Conservation (phyloP, 169 alveolate genomes). For the Eimeria falciformis region DNA sequence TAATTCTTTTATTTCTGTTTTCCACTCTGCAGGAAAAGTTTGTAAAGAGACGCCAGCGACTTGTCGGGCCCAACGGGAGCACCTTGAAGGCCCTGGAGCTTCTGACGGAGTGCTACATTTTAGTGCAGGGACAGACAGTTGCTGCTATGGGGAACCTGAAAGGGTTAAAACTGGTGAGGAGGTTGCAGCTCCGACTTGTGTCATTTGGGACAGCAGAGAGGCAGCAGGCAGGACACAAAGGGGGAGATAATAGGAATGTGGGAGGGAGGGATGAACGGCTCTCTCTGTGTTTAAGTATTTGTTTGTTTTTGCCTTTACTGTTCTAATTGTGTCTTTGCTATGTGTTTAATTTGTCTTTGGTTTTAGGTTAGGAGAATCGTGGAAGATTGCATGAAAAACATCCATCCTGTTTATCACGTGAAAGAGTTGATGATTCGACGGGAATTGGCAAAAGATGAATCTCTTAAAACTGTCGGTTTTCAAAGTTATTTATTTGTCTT, state of each 20-base stretch:
- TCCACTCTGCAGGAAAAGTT: conserved; percentile 92
- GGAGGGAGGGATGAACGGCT: too few species aligned
- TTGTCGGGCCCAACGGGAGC: conserved; percentile 99
- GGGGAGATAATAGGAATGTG: too few species aligned
- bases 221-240: too few species aligned
- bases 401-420: conserved; percentile 99
- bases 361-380: conserved; percentile 93
- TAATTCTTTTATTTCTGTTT: background rate
- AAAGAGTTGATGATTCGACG: conserved; percentile 99
- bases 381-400: conserved; percentile 98
- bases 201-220: too few species aligned
- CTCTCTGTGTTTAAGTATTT: background rate
- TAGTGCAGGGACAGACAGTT: conserved; percentile 99
- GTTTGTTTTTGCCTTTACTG: background rate
- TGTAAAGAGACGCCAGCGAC: conserved; percentile 98
- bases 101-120: conserved; percentile 98
- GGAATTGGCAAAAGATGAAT: conserved; percentile 97
- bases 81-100: conserved; percentile 98
- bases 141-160: conserved; percentile 97
- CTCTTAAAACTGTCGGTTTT: conserved; percentile 85
- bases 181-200: too few species aligned
- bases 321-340: background rate
- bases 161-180: conserved; percentile 95
- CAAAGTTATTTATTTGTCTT: background rate
- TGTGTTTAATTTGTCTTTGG: background rate